A percentile compares a stretch with the other conserved stretches of the same genome.
Conservation (phyloP, 805 yeast species). For the Candida succiphila region DNA sequence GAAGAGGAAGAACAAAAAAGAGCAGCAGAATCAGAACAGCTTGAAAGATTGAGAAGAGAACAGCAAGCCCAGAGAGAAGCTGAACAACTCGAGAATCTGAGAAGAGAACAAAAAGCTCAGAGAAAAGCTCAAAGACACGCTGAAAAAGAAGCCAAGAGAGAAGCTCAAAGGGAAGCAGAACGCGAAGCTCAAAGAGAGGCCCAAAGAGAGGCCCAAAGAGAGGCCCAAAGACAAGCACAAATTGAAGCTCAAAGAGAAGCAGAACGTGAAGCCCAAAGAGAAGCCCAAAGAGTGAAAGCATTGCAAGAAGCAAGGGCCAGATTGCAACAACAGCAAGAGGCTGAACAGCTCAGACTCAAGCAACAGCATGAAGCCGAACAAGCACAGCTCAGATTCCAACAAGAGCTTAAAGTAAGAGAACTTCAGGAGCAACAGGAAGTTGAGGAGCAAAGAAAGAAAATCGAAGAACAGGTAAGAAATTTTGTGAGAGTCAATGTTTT, state of each 20-base stretch:
- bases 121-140: conserved; percentile 48
- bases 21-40: background rate
- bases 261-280: background rate
- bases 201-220: background rate
- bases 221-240: background rate
- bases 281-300: background rate
- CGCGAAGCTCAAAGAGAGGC: background rate
- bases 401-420: background rate
- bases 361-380: background rate
- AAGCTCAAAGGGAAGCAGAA: background rate
- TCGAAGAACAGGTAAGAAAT: background rate
- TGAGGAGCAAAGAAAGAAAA: conserved; percentile 1
- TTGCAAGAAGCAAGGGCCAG: background rate
- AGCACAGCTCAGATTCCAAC: background rate
- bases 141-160: conserved; percentile 1
- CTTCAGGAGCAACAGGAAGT: background rate
- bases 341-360: background rate
- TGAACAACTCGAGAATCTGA: background rate
- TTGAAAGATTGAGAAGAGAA: too few relatives aligned
- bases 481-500: background rate
- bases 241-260: conserved; percentile 1
- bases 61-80: background rate
- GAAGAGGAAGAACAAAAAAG: background rate
- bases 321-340: background rate
- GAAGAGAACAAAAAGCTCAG: conserved; percentile 20